These are phyloP conservation scores for Yamadazyma oceani DNA, from an alignment of 1,139 yeast genomes.

Conservation along the genomic window DNA sequence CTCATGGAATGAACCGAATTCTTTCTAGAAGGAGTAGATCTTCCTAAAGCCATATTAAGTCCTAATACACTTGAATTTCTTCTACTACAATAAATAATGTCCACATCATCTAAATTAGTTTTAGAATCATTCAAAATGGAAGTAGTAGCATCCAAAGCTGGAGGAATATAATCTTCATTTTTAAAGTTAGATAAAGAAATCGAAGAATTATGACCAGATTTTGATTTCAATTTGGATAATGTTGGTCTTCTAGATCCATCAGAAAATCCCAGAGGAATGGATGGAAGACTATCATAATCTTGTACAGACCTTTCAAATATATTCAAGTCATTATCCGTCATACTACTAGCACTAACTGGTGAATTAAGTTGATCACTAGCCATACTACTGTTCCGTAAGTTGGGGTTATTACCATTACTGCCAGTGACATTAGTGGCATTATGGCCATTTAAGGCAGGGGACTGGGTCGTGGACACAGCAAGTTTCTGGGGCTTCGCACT, in stretches of 20 bases:
- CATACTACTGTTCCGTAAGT: not conserved
- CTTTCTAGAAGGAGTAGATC: conserved; percentile 43
- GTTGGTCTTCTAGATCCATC: conserved; percentile 18
- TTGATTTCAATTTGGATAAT: conserved; percentile 17
- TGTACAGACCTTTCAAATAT: conserved; percentile 68
- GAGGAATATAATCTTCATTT: conserved; percentile 70
- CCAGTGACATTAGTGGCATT: no score
- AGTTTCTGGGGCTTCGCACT: not conserved
- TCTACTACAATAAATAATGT: conserved; percentile 63
- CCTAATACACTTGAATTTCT: conserved; percentile 60
- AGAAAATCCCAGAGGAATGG: conserved; percentile 5
- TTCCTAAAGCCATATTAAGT: conserved; percentile 60
- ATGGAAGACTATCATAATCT: conserved; percentile 27
- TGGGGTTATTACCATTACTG: no score
- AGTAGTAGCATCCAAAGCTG: conserved; percentile 80
- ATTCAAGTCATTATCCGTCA: conserved; percentile 12
- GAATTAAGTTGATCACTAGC: not conserved
- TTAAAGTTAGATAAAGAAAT: conserved; percentile 31
- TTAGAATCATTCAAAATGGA: conserved; percentile 56
- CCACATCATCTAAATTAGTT: conserved; percentile 65
- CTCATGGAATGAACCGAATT: conserved; percentile 37
- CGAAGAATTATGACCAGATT: conserved; percentile 30
- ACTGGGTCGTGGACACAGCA: conserved; percentile 1
- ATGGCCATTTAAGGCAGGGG: no score
- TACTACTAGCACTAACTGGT: conserved; percentile 9